These are phyloP conservation scores for Nymphaea thermarum DNA, from an alignment of 164 flowering plant species.

Conservation along the genomic window DNA sequence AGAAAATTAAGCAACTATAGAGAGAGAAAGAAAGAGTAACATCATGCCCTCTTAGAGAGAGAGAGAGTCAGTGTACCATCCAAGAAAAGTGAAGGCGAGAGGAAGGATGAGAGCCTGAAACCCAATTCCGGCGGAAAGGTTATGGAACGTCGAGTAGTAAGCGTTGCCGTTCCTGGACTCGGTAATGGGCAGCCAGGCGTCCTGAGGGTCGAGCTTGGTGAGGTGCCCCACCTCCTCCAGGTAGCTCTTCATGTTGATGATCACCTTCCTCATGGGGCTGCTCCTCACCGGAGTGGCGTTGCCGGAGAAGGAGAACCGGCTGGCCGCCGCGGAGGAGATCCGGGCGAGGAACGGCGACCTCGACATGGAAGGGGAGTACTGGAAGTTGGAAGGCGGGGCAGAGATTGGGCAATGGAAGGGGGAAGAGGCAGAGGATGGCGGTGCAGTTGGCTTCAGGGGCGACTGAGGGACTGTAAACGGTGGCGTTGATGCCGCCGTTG, in stretches of 20 bases:
- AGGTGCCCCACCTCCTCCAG: conserved; percentile 44
- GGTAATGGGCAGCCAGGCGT: conserved; percentile 80
- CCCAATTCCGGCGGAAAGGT: conserved; percentile 63
- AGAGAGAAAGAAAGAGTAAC: neutral
- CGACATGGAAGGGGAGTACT: conserved; percentile 15
- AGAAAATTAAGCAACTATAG: neutral
- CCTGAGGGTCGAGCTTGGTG: conserved; percentile 44
- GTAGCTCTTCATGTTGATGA: conserved; percentile 28
- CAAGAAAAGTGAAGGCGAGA: conserved; percentile 58
- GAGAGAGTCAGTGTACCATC: conserved; percentile 59
- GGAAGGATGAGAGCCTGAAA: conserved; percentile 73
- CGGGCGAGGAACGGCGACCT: conserved; percentile 14
- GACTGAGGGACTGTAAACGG: neutral
- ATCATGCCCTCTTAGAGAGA: conserved; percentile 58
- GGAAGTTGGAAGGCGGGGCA: conserved; percentile 13
- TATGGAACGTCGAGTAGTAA: conserved; percentile 55
- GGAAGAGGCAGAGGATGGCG: conserved; percentile 3
- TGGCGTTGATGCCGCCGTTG: neutral
- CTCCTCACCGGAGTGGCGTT: conserved; percentile 25
- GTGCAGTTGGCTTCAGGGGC: neutral
- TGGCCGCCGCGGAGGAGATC: conserved; percentile 2
- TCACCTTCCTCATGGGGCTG: conserved; percentile 46
- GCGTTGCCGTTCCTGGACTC: conserved; percentile 76
- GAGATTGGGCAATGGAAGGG: conserved; percentile 5
- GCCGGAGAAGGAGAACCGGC: conserved; percentile 8